phyloP scores from a whole-genome alignment of 2,329 filamentous ascomycete species.

The Paraphoma sp. region DNA sequence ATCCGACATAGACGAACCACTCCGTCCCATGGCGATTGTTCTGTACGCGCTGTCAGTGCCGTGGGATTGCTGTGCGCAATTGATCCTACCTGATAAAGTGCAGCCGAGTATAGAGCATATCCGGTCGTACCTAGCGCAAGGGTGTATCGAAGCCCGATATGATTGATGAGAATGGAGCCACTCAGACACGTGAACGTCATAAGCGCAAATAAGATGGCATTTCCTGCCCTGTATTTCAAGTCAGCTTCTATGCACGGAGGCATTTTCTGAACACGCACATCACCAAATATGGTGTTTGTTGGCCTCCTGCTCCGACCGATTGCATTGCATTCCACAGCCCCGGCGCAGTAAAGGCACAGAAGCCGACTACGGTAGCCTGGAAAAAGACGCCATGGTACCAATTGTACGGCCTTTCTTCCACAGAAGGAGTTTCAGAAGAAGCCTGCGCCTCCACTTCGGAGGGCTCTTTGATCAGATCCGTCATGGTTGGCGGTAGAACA shows the following conservation, averaged over 20 bases:
- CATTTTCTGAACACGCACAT: constrained; percentile 21
- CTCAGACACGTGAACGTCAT: constrained; percentile 46
- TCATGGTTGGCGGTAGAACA: not conserved
- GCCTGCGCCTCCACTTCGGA: not conserved
- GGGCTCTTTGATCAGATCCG: not conserved
- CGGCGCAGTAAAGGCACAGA: constrained; percentile 35
- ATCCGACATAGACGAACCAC: constrained; percentile 32
- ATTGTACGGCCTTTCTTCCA: constrained; percentile 2
- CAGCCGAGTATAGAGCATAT: constrained; percentile 47
- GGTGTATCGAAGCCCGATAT: constrained; percentile 23
- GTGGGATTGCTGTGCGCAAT: not conserved
- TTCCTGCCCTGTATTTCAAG: constrained; percentile 32
- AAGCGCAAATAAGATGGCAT: constrained; percentile 45
- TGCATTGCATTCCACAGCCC: constrained; percentile 43
- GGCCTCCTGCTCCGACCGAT: constrained; percentile 36
- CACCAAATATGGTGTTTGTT: constrained; percentile 36
- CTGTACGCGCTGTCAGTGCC: constrained; percentile 12
- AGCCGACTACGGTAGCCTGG: constrained; percentile 28
- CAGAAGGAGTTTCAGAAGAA: not conserved
- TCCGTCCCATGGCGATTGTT: constrained; percentile 42
- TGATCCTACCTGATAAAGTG: constrained; percentile 34
- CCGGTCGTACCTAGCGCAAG: constrained; percentile 45
- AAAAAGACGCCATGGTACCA: constrained; percentile 40
- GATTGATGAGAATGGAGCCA: constrained; percentile 27
- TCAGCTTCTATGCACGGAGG: not conserved